Evolutionary conservation across 2,329 filamentous ascomycete genomes (phyloP).

Genomic region (Microcera coccophila): DNA sequence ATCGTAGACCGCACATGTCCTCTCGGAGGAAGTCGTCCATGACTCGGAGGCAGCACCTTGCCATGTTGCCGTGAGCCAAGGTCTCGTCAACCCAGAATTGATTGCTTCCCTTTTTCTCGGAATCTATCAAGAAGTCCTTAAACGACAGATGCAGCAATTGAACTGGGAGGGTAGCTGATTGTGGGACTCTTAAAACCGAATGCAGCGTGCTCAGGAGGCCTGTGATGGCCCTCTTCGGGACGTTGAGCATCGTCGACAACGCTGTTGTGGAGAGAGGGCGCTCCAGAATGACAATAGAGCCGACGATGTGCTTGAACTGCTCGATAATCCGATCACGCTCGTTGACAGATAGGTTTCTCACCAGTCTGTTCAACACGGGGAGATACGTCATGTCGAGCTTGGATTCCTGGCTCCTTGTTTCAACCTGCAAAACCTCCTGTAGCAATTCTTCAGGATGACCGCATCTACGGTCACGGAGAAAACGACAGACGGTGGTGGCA

Average conservation of each 20-base stretch:
- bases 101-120: constrained; percentile 21
- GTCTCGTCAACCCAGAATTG: constrained; percentile 37
- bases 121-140: constrained; percentile 36
- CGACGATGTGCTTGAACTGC: constrained; percentile 24
- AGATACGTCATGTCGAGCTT: constrained; percentile 11
- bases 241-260: constrained; percentile 13
- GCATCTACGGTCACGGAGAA: constrained; percentile 15
- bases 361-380: constrained; percentile 5
- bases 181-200: constrained; percentile 9
- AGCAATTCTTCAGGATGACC: constrained; percentile 20
- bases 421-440: constrained; percentile 16
- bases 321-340: constrained; percentile 6
- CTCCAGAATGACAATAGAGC: constrained; percentile 26
- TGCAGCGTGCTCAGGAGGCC: constrained; percentile 16
- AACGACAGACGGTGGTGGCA: constrained; percentile 17
- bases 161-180: background rate
- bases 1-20: constrained; percentile 5
- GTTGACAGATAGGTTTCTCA: background rate
- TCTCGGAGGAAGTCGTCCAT: background rate
- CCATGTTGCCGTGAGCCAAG: constrained; percentile 30
- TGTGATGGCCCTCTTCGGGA: constrained; percentile 14
- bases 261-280: constrained; percentile 25
- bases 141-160: constrained; percentile 30
- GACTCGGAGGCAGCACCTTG: constrained; percentile 8
- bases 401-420: constrained; percentile 2